Percentiles rank a stretch among this genome's conserved stretches.
These are phyloP conservation scores for Pisolithus microcarpus DNA, from an alignment of 768 basidiomycete species.

Conservation along the genomic window DNA sequence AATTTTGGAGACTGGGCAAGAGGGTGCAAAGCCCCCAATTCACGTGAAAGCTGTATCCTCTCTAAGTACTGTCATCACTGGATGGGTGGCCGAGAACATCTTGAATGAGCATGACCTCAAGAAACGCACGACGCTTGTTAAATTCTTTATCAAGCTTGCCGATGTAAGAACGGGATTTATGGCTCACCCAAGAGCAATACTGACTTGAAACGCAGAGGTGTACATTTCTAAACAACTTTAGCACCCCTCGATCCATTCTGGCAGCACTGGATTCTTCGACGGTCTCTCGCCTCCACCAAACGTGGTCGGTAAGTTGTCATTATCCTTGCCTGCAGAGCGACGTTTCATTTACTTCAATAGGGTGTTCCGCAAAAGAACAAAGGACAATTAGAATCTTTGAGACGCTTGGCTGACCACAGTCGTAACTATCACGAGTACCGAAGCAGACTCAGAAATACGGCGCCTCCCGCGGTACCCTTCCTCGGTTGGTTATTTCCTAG, in stretches of 20 bases:
- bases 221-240: slow-evolving; percentile 77
- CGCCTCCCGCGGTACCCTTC: slow-evolving; percentile 92
- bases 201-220: slow-evolving; percentile 56
- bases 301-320: slow-evolving; percentile 77
- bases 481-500: slow-evolving; percentile 50
- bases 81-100: slow-evolving; percentile 94
- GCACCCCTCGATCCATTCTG: slow-evolving; percentile 85
- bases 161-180: slow-evolving; percentile 52
- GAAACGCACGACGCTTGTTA: slow-evolving; percentile 69
- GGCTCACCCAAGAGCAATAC: background rate
- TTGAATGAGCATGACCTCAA: slow-evolving; percentile 85
- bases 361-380: slow-evolving; percentile 82
- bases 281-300: slow-evolving; percentile 85
- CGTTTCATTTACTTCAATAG: slow-evolving; percentile 32
- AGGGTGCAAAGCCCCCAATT: slow-evolving; percentile 51
- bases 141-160: slow-evolving; percentile 91
- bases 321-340: background rate
- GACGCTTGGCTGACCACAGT: slow-evolving; percentile 85
- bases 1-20: slow-evolving; percentile 76
- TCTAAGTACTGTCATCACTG: slow-evolving; percentile 87
- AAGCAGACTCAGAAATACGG: slow-evolving; percentile 75
- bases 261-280: slow-evolving; percentile 95
- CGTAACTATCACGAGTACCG: slow-evolving; percentile 92
- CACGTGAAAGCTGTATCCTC: slow-evolving; percentile 82
- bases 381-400: slow-evolving; percentile 65